Evolutionary conservation across 352 stramenopile genomes (phyloP).

Genomic region (Phytopythium cucurbitacearum): DNA sequence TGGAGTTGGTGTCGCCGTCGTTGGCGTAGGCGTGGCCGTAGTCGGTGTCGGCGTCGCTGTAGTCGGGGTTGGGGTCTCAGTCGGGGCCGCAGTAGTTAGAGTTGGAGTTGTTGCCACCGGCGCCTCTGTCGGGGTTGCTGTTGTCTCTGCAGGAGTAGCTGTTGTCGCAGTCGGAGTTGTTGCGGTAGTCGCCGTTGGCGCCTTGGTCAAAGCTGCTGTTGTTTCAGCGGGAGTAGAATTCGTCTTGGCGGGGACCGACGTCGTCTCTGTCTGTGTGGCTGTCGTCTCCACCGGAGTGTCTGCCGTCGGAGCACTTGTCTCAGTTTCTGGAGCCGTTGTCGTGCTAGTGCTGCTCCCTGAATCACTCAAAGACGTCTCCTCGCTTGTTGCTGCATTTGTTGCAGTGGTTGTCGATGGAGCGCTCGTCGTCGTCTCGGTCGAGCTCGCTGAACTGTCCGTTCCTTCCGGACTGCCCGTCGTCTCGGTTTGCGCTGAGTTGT

Average conservation of each 20-base stretch:
- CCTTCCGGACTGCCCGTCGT: no score
- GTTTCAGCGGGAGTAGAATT: not conserved
- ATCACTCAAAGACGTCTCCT: no score
- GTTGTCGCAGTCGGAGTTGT: slow-evolving; percentile 4
- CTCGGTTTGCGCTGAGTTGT: no score
- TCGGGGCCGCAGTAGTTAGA: not conserved
- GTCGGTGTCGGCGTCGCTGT: slow-evolving; percentile 4
- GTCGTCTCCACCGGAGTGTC: not conserved
- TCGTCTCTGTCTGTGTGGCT: not conserved
- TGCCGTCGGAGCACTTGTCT: not conserved
- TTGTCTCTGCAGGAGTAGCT: slow-evolving; percentile 1
- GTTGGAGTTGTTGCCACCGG: slow-evolving; percentile 1
- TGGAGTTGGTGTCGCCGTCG: not conserved
- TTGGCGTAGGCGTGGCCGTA: not conserved
- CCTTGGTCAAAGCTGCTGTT: not conserved
- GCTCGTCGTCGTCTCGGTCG: no score
- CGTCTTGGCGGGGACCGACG: slow-evolving; percentile 1
- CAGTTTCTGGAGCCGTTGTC: not conserved
- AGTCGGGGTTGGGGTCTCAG: slow-evolving; percentile 1
- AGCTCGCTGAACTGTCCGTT: no score
- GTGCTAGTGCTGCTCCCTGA: not conserved
- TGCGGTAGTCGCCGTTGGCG: not conserved
- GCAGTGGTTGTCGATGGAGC: no score
- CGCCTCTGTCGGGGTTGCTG: not conserved
- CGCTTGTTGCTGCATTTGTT: no score